Evolutionary conservation across 371 early-diverging fungal genomes (phyloP).

Genomic region (Sporodiniella umbellata): DNA sequence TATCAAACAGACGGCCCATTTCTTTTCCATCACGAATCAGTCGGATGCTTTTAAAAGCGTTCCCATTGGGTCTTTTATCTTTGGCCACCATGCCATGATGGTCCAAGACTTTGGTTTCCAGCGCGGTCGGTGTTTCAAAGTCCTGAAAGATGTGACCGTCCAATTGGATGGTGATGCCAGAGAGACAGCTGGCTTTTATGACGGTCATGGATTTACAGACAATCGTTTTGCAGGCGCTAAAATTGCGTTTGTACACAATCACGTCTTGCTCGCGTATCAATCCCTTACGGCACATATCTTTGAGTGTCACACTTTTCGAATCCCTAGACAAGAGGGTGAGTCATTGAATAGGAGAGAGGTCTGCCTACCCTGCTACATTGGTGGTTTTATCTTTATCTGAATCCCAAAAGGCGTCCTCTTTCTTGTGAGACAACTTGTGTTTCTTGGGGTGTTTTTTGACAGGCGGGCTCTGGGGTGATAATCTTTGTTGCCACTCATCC

Average conservation of each 20-base stretch:
- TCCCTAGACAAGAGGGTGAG: slow-evolving; percentile 20
- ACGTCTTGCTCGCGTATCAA: slow-evolving; percentile 46
- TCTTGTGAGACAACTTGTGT: slow-evolving; percentile 2
- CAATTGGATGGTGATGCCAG: slow-evolving; percentile 42
- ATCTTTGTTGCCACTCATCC: slow-evolving; percentile 34
- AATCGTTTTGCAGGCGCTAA: slow-evolving; percentile 48
- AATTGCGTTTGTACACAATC: slow-evolving; percentile 51
- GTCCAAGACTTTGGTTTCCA: slow-evolving; percentile 50
- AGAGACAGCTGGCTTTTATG: slow-evolving; percentile 39
- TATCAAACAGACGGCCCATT: slow-evolving; percentile 49
- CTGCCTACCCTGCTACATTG: slow-evolving; percentile 45
- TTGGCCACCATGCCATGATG: slow-evolving; percentile 45
- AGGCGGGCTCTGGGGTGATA: slow-evolving; percentile 23
- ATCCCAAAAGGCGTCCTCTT: too few species aligned
- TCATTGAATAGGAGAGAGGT: not conserved
- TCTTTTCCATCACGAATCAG: slow-evolving; percentile 42
- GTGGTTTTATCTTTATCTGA: slow-evolving; percentile 42
- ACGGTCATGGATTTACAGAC: slow-evolving; percentile 48
- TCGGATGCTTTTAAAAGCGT: slow-evolving; percentile 50
- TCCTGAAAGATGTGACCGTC: slow-evolving; percentile 44
- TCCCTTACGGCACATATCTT: slow-evolving; percentile 51
- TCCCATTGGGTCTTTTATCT: slow-evolving; percentile 51
- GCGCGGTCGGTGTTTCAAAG: slow-evolving; percentile 50
- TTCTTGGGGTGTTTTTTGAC: not conserved
- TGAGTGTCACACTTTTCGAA: slow-evolving; percentile 46